These are phyloP conservation scores for Luvunga scandens DNA, from an alignment of 345 rosid genomes.

Conservation along the genomic window DNA sequence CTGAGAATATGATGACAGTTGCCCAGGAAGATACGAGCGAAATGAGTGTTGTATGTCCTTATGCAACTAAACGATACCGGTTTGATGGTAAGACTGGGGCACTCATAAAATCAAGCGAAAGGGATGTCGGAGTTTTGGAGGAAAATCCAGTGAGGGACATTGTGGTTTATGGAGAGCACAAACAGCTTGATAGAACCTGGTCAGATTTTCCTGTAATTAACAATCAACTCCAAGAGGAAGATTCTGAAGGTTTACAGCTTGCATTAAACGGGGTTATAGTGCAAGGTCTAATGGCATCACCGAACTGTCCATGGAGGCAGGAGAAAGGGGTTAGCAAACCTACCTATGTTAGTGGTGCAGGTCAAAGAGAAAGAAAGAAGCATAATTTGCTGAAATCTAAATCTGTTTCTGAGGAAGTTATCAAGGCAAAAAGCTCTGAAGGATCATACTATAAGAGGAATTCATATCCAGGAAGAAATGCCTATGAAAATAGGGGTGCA, in stretches of 20 bases:
- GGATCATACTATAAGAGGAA: conserved; percentile 16
- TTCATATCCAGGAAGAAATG: conserved; percentile 7
- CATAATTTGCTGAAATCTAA: conserved; percentile 12
- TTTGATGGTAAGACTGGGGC: conserved; percentile 7
- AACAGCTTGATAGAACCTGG: conserved; percentile 14
- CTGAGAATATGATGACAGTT: conserved; percentile 12
- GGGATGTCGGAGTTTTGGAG: conserved; percentile 13
- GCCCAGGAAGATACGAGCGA: conserved; percentile 10
- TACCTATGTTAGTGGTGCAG: conserved; percentile 13
- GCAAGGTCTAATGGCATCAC: conserved; percentile 34
- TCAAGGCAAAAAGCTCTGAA: conserved; percentile 20
- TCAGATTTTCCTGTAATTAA: conserved; percentile 13
- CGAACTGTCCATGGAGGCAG: conserved; percentile 24
- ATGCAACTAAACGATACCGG: conserved; percentile 20
- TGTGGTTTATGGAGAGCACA: conserved; percentile 8
- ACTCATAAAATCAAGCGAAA: conserved; percentile 6
- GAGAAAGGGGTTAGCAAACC: conserved; percentile 14
- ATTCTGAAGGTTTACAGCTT: conserved; percentile 6
- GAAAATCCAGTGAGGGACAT: conserved; percentile 24
- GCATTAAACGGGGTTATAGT: conserved; percentile 19
- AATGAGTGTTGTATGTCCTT: conserved; percentile 10
- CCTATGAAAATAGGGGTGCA: conserved; percentile 8
- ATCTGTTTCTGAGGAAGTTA: conserved; percentile 20
- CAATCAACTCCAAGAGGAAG: conserved; percentile 13
- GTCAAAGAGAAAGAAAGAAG: conserved; percentile 38